Evolutionary conservation across 2,329 filamentous ascomycete species (phyloP), one percentile per base, ranked within the genome.

Genomic region (Cladorrhinum sp.): DNA sequence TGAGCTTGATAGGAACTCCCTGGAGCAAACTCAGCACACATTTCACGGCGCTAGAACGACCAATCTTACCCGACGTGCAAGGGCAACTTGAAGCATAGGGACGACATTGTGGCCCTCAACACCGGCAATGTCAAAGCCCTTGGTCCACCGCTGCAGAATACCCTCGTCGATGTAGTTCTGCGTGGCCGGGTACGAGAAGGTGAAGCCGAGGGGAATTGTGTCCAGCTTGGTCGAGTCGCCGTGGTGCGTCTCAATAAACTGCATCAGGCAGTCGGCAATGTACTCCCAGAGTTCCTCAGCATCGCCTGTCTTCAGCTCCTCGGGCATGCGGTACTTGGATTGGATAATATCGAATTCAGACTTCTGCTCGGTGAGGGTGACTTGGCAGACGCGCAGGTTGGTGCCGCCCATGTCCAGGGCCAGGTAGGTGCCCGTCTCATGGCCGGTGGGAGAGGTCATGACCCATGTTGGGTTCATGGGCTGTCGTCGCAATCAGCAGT

Each of bases 391-490:
- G 73, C 94, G 90, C 64, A 97, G 79, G 76, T 98, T 98, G 71
- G 94, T 98, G 69, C 94, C 94, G 61, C 94, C 94, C 90, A 98
- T 96, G 73, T 98, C 94, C 46, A 98, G 82, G 59, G 94, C 92
- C 42, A 98, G 81, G 74, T 87, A 96, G 16, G 89, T 95, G 63
- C 94, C 94, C 7, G 87, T 90, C 76, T 97, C 94, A 67, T 93
- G 76, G 66, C 94, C 94, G 72, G 89, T 89, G 21, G 94, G 94
- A 75, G 91, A 92, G 52, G 85, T 85, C 86, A 96, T 92, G 65
- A 96, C 92, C 94, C 94, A 97, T 59, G 93, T 96, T 62, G 94
- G 90, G 78, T 97, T 97, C 94, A 98, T 97, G 62, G 94, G 93
- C n/a, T n/a, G n/a, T n/a, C n/a, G n/a, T n/a, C n/a, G n/a, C n/a